Conservation (phyloP, 202 grass and related monocot species). For the Bolboschoenoplectus hybrid region DNA sequence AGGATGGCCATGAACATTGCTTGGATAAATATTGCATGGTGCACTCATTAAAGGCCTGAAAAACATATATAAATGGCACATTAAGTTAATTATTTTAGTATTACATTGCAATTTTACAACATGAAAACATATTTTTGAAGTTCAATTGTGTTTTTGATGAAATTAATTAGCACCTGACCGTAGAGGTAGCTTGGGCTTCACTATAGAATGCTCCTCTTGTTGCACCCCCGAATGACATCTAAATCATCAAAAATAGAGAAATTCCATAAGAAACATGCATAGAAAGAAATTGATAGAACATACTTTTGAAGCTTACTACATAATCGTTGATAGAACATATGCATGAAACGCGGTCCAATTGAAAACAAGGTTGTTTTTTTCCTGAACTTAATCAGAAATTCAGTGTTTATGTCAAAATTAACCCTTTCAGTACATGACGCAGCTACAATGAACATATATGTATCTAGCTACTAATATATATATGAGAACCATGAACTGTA, state of each 20-base stretch:
- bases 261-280: not conserved
- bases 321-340: not conserved
- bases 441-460: not conserved
- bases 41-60: conserved; percentile 29
- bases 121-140: conserved; percentile 10
- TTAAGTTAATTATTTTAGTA: not conserved
- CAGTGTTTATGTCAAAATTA: conserved; percentile 3
- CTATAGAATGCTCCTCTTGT: conserved; percentile 26
- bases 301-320: conserved; percentile 8
- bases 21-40: conserved; percentile 30
- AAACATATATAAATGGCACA: not conserved
- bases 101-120: conserved; percentile 16
- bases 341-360: not conserved
- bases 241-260: not conserved
- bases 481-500: not conserved
- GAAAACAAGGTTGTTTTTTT: not conserved
- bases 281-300: conserved; percentile 6
- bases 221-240: conserved; percentile 29
- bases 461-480: not conserved
- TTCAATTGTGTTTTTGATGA: not conserved
- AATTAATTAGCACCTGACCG: conserved; percentile 31
- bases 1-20: conserved; percentile 16
- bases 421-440: not conserved
- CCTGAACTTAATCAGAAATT: not conserved
- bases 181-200: conserved; percentile 19